phyloP scores from a whole-genome alignment of 176 grass and related monocot species.

The Eleusine coracana region DNA sequence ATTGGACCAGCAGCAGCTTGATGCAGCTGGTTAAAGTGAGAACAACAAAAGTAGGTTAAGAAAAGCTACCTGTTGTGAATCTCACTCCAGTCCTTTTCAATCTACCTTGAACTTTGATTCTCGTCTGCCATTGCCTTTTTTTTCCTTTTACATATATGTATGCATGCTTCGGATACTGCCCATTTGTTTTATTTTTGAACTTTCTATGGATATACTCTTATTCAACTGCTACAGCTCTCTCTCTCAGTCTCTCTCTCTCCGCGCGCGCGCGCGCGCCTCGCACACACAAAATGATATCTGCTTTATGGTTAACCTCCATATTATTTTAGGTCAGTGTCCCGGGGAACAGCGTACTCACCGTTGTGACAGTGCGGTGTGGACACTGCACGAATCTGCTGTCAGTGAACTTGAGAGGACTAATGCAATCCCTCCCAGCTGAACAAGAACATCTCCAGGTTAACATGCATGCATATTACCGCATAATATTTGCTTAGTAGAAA shows the following conservation, averaged over 20 bases:
- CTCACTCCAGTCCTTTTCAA: constrained; percentile 35
- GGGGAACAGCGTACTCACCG: constrained; percentile 57
- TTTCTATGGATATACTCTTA: neutral
- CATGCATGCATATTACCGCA: neutral
- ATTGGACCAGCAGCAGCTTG: constrained; percentile 44
- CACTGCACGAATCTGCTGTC: constrained; percentile 66
- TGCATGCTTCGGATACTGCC: neutral
- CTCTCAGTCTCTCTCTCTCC: neutral
- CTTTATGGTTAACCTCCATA: neutral
- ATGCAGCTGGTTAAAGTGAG: constrained; percentile 48
- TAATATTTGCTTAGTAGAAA: neutral
- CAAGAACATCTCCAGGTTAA: constrained; percentile 61
- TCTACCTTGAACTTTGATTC: constrained; percentile 51
- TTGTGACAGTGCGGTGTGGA: constrained; percentile 64
- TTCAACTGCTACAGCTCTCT: neutral
- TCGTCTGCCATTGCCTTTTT: neutral
- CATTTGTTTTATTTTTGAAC: neutral
- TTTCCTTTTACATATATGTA: neutral
- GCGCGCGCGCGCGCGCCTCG: no score
- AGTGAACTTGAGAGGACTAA: constrained; percentile 46
- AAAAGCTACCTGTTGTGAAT: constrained; percentile 50
- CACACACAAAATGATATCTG: neutral
- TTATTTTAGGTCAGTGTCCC: constrained; percentile 63
- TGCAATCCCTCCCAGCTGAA: constrained; percentile 35
- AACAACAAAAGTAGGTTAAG: constrained; percentile 39